phyloP scores from a whole-genome alignment of 495 filamentous ascomycete genomes.

The Aspergillus heteromorphus region DNA sequence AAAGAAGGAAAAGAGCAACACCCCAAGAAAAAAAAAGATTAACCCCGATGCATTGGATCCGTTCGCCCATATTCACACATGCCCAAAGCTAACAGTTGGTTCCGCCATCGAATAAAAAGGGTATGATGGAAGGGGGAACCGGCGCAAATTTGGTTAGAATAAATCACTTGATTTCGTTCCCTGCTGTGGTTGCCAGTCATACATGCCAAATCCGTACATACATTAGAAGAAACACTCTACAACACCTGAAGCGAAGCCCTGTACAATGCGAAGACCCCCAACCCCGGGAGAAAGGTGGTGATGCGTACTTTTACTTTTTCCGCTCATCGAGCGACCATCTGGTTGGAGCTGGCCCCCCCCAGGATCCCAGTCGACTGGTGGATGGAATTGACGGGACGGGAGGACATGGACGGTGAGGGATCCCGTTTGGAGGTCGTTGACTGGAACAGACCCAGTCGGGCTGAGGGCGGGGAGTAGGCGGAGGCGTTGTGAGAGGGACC shows the following conservation, averaged over 20 bases:
- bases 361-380: conserved; percentile 31
- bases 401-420: conserved; percentile 27
- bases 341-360: conserved; percentile 28
- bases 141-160: conserved; percentile 6
- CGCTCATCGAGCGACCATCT: conserved; percentile 33
- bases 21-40: conserved; percentile 3
- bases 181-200: conserved; percentile 16
- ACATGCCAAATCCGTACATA: conserved; percentile 23
- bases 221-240: conserved; percentile 16
- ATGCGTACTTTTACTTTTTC: no score
- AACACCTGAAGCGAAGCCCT: conserved; percentile 14
- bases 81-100: not conserved
- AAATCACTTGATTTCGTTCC: conserved; percentile 10
- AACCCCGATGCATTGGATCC: conserved; percentile 4
- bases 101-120: not conserved
- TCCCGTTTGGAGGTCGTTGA: conserved; percentile 27
- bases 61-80: conserved; percentile 13
- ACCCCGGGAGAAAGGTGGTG: not conserved
- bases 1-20: not conserved
- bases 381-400: conserved; percentile 31
- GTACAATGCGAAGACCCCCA: conserved; percentile 8
- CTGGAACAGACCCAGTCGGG: conserved; percentile 34
- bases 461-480: conserved; percentile 35
- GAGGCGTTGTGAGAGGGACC: conserved; percentile 25
- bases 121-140: not conserved